Base-by-base conservation (phyloP, 108 stramenopile genomes). In the Chaetoceros tenuissimus region DNA sequence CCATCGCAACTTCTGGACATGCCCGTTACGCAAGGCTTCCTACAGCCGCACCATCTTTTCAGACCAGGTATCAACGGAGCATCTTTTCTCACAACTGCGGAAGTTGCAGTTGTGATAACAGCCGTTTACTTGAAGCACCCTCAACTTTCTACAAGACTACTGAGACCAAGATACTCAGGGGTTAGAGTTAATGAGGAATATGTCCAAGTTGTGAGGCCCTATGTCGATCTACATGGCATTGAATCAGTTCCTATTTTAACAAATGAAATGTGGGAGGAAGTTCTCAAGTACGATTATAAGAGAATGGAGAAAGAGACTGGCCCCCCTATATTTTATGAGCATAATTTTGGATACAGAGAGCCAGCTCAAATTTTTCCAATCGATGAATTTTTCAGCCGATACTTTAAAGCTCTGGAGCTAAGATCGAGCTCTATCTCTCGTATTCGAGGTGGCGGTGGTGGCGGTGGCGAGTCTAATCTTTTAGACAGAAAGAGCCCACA, bases 121-220 rank as follows among this genome's bases (percentile, higher is more conserved):
- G 23, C 31, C 44, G 3, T 55, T 24, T 7, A 18, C 0, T 31
- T 20, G 1, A 20, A 28, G 16, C 22, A 30, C 18, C 63, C 57
- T 18, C 59, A 64, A 31, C 59, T 64, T 25, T 62, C 63, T 23
- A 40, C 60, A 21, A 62, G 70, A n/a, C 46, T 71, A 13, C 59
- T 71, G 16, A 57, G 51, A 21, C 70, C 70, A 24, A 28, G 70
- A 51, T 71, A 71, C 28, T 13, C 34, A 40, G 13, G 34, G 5
- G 8, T 10, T 40, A 40, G 34, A 40, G 34, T 40, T 13, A 40
- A 40, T 13, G 34, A 40, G 13, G 34, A 40, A 40, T 40, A 40
- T 40, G 34, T 40, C 8, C 13, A 40, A 5, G 13, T 5, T 10
- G 13, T 40, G 5, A 40, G 13, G 13, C 34, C 34, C 5, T 40